Percentiles rank a stretch among this genome's conserved stretches.
Evolutionary conservation across 768 basidiomycete species (phyloP).

Genomic region (Podaxis sp.): DNA sequence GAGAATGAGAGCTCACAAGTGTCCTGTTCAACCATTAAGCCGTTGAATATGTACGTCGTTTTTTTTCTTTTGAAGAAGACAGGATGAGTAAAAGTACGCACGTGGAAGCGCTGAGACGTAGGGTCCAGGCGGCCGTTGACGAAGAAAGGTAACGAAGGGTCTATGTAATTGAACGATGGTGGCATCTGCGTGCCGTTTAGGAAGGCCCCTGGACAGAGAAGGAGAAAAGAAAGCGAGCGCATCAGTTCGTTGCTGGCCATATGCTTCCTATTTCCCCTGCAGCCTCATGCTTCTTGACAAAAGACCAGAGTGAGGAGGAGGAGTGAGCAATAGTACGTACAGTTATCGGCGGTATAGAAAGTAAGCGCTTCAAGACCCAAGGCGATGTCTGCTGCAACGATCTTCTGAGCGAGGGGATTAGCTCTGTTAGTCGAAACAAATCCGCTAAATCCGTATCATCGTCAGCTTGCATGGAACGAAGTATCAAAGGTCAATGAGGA

Average conservation of each 20-base stretch:
- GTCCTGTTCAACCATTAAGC: slow-evolving; percentile 27
- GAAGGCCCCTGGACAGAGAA: slow-evolving; percentile 36
- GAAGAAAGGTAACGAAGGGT: slow-evolving; percentile 36
- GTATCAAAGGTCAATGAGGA: not conserved
- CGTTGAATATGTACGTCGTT: not conserved
- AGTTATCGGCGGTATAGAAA: slow-evolving; percentile 53
- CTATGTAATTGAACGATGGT: slow-evolving; percentile 40
- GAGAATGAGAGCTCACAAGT: slow-evolving; percentile 39
- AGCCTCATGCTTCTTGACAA: not conserved
- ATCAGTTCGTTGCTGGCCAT: not conserved
- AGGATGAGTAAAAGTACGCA: slow-evolving; percentile 19
- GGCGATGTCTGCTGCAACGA: slow-evolving; percentile 50
- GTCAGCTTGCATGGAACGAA: not conserved
- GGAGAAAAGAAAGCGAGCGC: not conserved
- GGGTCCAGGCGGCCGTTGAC: slow-evolving; percentile 44
- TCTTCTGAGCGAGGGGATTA: slow-evolving; percentile 58
- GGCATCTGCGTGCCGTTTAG: slow-evolving; percentile 43
- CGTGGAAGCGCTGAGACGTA: slow-evolving; percentile 49
- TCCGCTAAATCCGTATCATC: slow-evolving; percentile 35
- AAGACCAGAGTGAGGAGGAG: slow-evolving; percentile 3
- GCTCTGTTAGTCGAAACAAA: slow-evolving; percentile 55
- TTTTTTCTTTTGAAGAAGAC: not conserved
- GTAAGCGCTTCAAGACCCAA: slow-evolving; percentile 35
- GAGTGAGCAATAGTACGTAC: slow-evolving; percentile 29
- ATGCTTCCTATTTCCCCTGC: slow-evolving; percentile 26